Evolutionary conservation across 116 monocot species (phyloP).

Genomic region (Thalassia testudinum): DNA sequence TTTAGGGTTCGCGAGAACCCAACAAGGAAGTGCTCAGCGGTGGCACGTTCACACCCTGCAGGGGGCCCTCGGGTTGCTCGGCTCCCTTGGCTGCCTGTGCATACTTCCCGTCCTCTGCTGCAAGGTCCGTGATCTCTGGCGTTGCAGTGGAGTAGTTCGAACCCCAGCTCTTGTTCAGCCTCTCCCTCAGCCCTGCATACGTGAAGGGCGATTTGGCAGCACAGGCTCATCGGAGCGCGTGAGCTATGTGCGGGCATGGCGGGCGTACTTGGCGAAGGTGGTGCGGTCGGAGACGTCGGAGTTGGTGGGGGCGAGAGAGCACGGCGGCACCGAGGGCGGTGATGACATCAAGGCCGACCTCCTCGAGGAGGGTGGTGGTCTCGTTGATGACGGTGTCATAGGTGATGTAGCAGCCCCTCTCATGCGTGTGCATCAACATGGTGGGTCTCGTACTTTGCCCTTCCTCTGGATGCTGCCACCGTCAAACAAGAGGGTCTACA

Average conservation of each 20-base stretch:
- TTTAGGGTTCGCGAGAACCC: no score
- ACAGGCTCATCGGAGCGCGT: no score
- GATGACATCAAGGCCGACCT: conserved; percentile 62
- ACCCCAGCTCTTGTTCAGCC: conserved; percentile 13
- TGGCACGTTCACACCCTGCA: no score
- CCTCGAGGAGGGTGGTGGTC: conserved; percentile 50
- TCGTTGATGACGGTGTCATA: conserved; percentile 90
- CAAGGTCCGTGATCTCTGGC: conserved; percentile 19
- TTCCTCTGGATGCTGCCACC: no score
- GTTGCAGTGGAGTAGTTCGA: conserved; percentile 14
- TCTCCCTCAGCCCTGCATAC: conserved; percentile 12
- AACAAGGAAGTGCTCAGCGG: no score
- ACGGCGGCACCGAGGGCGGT: conserved; percentile 38
- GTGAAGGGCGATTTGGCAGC: no score
- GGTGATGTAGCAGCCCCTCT: conserved; percentile 73
- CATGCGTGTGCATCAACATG: conserved; percentile 72
- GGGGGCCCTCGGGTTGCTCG: no score
- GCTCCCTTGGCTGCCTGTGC: no score
- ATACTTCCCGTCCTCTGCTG: conserved; percentile 14
- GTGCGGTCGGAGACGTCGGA: no score
- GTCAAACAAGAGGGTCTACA: no score
- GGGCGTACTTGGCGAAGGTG: no score
- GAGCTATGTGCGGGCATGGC: no score
- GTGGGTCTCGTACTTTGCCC: conserved; percentile 60
- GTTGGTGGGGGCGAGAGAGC: conserved; percentile 4